Percentiles rank a stretch among this genome's conserved stretches.
Conservation (phyloP, 2,329 filamentous ascomycete species). For the Fusarium sp. region DNA sequence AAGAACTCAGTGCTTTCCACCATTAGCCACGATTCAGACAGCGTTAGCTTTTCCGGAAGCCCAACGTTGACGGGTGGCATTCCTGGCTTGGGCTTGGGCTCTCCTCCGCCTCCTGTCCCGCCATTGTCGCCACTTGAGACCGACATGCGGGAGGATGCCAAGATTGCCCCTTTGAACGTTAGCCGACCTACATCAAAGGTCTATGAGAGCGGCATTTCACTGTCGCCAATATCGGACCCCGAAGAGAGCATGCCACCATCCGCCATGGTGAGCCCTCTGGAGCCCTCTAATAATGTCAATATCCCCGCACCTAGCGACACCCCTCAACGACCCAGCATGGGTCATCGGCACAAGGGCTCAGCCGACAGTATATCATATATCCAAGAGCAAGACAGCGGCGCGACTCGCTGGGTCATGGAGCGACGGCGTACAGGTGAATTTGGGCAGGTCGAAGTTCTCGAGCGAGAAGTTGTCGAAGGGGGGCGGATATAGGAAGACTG, state of each 20-base stretch:
- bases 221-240: constrained; percentile 37
- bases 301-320: constrained; percentile 18
- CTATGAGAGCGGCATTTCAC: constrained; percentile 33
- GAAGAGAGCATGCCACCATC: constrained; percentile 33
- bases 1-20: constrained; percentile 64
- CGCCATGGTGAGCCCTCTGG: constrained; percentile 36
- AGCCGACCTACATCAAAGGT: constrained; percentile 20
- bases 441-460: constrained; percentile 74
- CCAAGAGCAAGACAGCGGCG: constrained; percentile 70
- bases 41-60: constrained; percentile 59
- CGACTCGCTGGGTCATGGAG: constrained; percentile 77
- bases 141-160: constrained; percentile 21
- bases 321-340: constrained; percentile 41
- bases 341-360: constrained; percentile 67
- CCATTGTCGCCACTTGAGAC: constrained; percentile 23
- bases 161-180: constrained; percentile 17
- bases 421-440: constrained; percentile 73
- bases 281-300: constrained; percentile 28
- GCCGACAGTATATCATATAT: constrained; percentile 79
- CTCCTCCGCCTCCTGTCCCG: constrained; percentile 42
- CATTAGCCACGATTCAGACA: constrained; percentile 62
- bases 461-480: constrained; percentile 72
- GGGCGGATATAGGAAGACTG: constrained; percentile 55
- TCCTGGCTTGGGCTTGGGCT: constrained; percentile 45
- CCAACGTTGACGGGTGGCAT: constrained; percentile 62